A percentile compares a stretch with the other conserved stretches of the same genome.
phyloP scores from a whole-genome alignment of 352 stramenopile species.

The Phytophthora nicotianae region DNA sequence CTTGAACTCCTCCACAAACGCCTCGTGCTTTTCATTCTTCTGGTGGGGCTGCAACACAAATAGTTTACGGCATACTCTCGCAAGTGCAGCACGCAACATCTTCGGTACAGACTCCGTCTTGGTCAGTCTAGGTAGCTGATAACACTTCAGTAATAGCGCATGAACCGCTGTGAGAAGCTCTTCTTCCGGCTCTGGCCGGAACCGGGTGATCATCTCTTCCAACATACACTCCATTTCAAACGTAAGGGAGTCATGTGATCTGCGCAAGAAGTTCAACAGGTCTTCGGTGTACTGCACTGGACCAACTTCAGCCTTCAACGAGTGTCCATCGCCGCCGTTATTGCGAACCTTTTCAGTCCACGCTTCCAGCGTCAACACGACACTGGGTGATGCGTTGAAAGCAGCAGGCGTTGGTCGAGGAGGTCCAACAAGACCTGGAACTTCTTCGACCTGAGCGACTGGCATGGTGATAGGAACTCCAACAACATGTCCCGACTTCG shows the following conservation, averaged over 20 bases:
- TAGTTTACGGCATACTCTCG: constrained; percentile 93
- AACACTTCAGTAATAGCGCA: constrained; percentile 95
- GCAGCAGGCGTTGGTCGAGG: constrained; percentile 60
- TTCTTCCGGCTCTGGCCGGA: constrained; percentile 96
- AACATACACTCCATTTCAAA: constrained; percentile 98
- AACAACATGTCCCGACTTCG: constrained; percentile 81
- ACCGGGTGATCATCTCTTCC: constrained; percentile 98
- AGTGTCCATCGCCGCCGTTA: constrained; percentile 35
- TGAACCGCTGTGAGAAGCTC: constrained; percentile 97
- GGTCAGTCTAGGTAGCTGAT: constrained; percentile 83
- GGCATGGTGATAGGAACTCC: constrained; percentile 66
- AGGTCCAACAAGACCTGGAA: constrained; percentile 75
- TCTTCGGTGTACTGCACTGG: constrained; percentile 91
- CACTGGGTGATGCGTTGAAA: constrained; percentile 68
- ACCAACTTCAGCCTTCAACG: constrained; percentile 71
- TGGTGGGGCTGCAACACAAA: constrained; percentile 85
- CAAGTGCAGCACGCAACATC: constrained; percentile 90
- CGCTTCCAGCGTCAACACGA: constrained; percentile 70
- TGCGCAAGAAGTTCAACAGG: constrained; percentile 95
- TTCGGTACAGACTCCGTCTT: constrained; percentile 83
- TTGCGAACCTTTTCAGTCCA: constrained; percentile 72
- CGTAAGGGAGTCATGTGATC: constrained; percentile 86
- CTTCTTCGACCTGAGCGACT: constrained; percentile 64
- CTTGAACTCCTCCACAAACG: constrained; percentile 91
- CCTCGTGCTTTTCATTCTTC: constrained; percentile 89